These are phyloP conservation scores for Alternaria longipes DNA, from an alignment of 2,329 filamentous ascomycete species.

Conservation along the genomic window DNA sequence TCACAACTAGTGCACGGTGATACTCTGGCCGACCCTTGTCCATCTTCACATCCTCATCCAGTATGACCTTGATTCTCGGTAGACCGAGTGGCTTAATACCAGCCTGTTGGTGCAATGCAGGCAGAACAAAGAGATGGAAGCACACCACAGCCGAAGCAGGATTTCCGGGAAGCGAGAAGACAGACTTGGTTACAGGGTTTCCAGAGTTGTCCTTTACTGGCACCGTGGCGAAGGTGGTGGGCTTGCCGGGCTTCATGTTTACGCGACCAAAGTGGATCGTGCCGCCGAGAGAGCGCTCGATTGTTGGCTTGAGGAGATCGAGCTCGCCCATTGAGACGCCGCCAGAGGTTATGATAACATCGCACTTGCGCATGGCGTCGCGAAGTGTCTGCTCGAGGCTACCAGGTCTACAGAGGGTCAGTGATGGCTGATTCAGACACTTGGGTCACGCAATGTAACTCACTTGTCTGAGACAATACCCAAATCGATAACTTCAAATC, in stretches of 20 bases:
- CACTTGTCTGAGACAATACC: slow-evolving; percentile 81
- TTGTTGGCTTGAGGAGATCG: slow-evolving; percentile 93
- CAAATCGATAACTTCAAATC: slow-evolving; percentile 82
- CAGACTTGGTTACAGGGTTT: slow-evolving; percentile 69
- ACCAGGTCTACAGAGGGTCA: slow-evolving; percentile 61
- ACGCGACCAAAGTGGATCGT: slow-evolving; percentile 97
- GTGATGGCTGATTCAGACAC: background rate
- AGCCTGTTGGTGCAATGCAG: slow-evolving; percentile 78
- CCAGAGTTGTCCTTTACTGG: slow-evolving; percentile 66
- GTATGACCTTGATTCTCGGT: slow-evolving; percentile 73
- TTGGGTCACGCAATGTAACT: slow-evolving; percentile 2
- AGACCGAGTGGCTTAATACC: slow-evolving; percentile 75
- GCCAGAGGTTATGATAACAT: slow-evolving; percentile 89
- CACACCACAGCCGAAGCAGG: slow-evolving; percentile 93
- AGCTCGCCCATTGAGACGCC: slow-evolving; percentile 98
- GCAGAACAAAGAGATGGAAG: slow-evolving; percentile 92
- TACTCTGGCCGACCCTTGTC: slow-evolving; percentile 86
- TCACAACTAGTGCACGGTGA: slow-evolving; percentile 80
- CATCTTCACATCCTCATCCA: slow-evolving; percentile 76
- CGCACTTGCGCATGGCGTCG: slow-evolving; percentile 74
- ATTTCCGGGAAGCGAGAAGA: slow-evolving; percentile 94
- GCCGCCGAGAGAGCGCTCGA: slow-evolving; percentile 87
- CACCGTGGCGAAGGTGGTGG: slow-evolving; percentile 94
- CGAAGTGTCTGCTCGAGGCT: slow-evolving; percentile 81
- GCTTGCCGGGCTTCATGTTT: slow-evolving; percentile 97